These are phyloP conservation scores for Brassica balearica DNA, from an alignment of 441 rosid species.

Conservation along the genomic window DNA sequence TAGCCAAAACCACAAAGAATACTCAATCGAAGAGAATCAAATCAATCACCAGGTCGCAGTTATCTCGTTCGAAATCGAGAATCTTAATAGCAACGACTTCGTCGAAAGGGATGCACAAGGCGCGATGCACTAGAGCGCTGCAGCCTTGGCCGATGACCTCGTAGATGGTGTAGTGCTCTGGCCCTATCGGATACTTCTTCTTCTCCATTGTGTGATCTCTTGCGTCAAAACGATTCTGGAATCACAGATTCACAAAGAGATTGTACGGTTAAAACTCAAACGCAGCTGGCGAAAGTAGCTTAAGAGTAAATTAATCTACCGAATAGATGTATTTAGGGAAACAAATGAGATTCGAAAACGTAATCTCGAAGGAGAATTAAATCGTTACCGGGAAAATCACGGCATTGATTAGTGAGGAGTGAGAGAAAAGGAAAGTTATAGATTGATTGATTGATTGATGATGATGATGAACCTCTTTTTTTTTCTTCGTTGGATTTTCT, in stretches of 20 bases:
- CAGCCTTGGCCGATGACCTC: conserved; percentile 96
- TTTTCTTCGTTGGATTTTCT: conserved; percentile 26
- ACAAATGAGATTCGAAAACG: conserved; percentile 14
- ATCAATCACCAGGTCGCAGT: conserved; percentile 75
- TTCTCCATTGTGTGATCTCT: conserved; percentile 57
- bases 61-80: conserved; percentile 94
- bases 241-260: conserved; percentile 26
- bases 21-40: background rate
- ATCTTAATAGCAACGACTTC: conserved; percentile 95
- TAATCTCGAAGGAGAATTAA: background rate
- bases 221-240: conserved; percentile 12
- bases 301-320: background rate
- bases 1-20: background rate
- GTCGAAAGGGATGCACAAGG: conserved; percentile 70
- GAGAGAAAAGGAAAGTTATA: conserved; percentile 26
- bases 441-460: conserved; percentile 12
- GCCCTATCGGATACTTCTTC: conserved; percentile 92
- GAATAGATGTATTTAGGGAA: background rate
- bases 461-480: conserved; percentile 22
- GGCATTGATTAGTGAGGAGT: conserved; percentile 26
- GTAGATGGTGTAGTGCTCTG: conserved; percentile 68
- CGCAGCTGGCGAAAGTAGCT: conserved; percentile 30
- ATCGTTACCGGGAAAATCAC: conserved; percentile 26
- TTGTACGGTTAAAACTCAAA: conserved; percentile 27
- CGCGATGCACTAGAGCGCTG: conserved; percentile 92